Percentiles rank a stretch among this genome's conserved stretches.
Evolutionary conservation across 2,329 filamentous ascomycete genomes (phyloP).

Genomic region (Penicillium sp.): DNA sequence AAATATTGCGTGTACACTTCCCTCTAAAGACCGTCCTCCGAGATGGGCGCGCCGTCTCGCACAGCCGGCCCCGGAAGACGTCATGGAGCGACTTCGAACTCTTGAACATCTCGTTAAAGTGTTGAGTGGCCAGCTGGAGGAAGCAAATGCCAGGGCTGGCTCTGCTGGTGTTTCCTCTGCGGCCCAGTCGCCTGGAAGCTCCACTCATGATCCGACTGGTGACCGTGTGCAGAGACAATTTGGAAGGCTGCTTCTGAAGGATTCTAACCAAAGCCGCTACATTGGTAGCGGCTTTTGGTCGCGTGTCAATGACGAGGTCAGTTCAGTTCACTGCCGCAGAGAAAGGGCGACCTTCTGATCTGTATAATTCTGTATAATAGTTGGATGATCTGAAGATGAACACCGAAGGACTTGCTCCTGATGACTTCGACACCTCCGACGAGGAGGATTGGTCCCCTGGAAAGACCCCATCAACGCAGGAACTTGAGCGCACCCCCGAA

Average conservation of each 20-base stretch:
- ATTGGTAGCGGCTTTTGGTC: slow-evolving; percentile 59
- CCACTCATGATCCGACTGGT: slow-evolving; percentile 8
- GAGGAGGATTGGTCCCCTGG: slow-evolving; percentile 35
- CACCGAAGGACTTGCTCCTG: slow-evolving; percentile 31
- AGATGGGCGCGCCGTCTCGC: slow-evolving; percentile 58
- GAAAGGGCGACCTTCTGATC: not conserved
- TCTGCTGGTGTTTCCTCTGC: slow-evolving; percentile 28
- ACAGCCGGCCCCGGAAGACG: slow-evolving; percentile 38
- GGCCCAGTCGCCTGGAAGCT: slow-evolving; percentile 32
- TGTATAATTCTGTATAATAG: slow-evolving; percentile 9
- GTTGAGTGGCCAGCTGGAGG: slow-evolving; percentile 50
- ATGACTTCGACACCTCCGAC: slow-evolving; percentile 39
- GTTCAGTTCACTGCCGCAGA: slow-evolving; percentile 15
- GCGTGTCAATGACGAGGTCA: slow-evolving; percentile 57
- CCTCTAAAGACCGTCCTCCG: slow-evolving; percentile 53
- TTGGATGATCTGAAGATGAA: slow-evolving; percentile 20
- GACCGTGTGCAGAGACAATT: slow-evolving; percentile 44
- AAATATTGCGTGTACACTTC: slow-evolving; percentile 55
- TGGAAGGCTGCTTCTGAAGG: slow-evolving; percentile 52
- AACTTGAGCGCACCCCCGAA: slow-evolving; percentile 45
- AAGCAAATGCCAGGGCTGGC: slow-evolving; percentile 38
- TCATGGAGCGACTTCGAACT: slow-evolving; percentile 53
- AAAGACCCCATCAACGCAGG: slow-evolving; percentile 28
- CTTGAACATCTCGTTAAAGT: slow-evolving; percentile 57
- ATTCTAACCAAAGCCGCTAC: slow-evolving; percentile 49